Conservation (phyloP, 768 basidiomycete genomes). For the Trichaptum fuscoviolaceum region DNA sequence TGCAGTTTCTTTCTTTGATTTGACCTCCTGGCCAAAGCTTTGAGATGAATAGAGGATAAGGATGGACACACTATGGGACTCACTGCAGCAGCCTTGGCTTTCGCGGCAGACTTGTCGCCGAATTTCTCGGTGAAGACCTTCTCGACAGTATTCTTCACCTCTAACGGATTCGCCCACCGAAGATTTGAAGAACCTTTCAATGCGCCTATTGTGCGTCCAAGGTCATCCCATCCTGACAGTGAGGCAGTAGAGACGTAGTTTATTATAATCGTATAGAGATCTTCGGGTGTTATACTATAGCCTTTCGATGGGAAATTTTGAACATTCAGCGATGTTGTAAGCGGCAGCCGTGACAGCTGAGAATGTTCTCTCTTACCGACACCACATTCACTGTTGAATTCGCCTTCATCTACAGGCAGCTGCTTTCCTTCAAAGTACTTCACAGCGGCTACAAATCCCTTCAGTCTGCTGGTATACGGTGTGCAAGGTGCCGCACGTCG, state of each 20-base stretch:
- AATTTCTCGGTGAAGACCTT: conserved; percentile 59
- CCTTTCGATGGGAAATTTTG: conserved; percentile 39
- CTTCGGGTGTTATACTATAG: conserved; percentile 65
- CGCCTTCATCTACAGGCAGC: conserved; percentile 55
- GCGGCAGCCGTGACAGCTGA: not conserved
- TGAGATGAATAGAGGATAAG: not conserved
- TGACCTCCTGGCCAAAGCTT: not conserved
- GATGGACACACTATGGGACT: not conserved
- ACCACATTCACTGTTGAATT: conserved; percentile 78
- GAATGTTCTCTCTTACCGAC: conserved; percentile 56
- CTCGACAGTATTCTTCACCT: conserved; percentile 80
- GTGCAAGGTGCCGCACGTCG: conserved; percentile 5
- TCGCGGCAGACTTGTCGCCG: conserved; percentile 64
- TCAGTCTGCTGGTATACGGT: not conserved
- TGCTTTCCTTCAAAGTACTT: conserved; percentile 66
- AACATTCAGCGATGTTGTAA: conserved; percentile 3
- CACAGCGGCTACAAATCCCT: conserved; percentile 51
- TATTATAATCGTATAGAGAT: conserved; percentile 52
- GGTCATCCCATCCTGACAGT: conserved; percentile 66
- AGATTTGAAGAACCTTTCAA: conserved; percentile 58
- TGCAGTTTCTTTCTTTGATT: conserved; percentile 42
- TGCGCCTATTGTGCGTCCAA: conserved; percentile 61
- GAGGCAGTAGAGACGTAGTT: conserved; percentile 52
- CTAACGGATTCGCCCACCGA: conserved; percentile 80
- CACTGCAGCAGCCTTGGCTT: conserved; percentile 57